Evolutionary conservation across 2,329 filamentous ascomycete genomes (phyloP).

Genomic region (Xylariaceae sp.): DNA sequence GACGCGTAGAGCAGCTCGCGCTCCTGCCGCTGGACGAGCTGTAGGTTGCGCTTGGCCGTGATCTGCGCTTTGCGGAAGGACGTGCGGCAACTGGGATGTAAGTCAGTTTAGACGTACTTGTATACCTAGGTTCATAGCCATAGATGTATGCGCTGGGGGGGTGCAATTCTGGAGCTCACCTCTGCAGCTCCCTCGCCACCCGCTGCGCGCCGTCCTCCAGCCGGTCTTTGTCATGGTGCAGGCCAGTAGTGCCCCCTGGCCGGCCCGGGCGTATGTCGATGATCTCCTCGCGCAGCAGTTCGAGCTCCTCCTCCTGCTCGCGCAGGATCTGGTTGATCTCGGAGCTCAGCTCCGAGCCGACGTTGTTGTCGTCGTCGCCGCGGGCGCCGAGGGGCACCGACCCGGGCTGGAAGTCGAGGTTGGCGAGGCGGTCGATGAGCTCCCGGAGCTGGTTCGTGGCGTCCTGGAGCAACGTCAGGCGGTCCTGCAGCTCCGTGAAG

Average conservation of each 20-base stretch:
- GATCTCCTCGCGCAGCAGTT: constrained; percentile 70
- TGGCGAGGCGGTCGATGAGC: constrained; percentile 52
- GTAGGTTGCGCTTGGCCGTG: constrained; percentile 65
- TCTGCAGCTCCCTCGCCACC: constrained; percentile 62
- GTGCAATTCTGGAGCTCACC: constrained; percentile 49
- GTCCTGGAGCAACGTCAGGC: constrained; percentile 53
- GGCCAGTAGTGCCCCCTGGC: constrained; percentile 37
- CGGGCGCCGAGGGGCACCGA: constrained; percentile 43
- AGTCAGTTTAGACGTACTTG: too few species aligned
- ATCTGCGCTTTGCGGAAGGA: constrained; percentile 79
- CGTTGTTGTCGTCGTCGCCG: constrained; percentile 44
- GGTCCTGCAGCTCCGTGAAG: constrained; percentile 52
- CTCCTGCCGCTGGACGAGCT: constrained; percentile 67
- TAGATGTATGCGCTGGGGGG: constrained; percentile 9
- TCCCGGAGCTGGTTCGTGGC: constrained; percentile 49
- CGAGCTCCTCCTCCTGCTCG: constrained; percentile 75
- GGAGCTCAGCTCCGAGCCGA: constrained; percentile 63
- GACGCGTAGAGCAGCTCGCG: constrained; percentile 66
- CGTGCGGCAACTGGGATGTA: constrained; percentile 42
- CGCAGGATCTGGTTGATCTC: constrained; percentile 76
- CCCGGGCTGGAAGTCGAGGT: constrained; percentile 51
- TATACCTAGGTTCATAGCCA: neutral
- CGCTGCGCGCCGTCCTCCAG: constrained; percentile 60
- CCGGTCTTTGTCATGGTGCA: constrained; percentile 55
- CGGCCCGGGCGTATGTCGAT: constrained; percentile 54